phyloP scores from a whole-genome alignment of 371 early-diverging fungal genomes.

The Mucor sp. region DNA sequence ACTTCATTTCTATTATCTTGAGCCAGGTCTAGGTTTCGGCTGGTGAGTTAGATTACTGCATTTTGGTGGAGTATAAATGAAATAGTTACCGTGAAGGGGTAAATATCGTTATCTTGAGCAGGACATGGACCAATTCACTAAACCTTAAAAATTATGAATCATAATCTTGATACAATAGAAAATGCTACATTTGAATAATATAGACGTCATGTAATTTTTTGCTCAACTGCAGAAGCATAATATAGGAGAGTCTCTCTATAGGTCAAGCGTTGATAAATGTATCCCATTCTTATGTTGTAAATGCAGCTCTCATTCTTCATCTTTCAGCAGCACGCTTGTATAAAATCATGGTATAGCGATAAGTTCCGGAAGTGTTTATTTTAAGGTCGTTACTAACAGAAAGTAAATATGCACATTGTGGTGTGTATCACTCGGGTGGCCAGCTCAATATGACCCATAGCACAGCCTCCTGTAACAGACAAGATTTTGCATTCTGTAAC shows the following conservation, averaged over 20 bases:
- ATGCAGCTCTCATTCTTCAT: neutral
- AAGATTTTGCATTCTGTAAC: neutral
- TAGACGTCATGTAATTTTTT: neutral
- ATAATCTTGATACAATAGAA: neutral
- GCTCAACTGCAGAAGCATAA: neutral
- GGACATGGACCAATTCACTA: neutral
- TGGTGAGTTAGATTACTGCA: neutral
- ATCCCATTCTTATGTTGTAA: neutral
- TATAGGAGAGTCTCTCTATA: neutral
- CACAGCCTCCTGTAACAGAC: neutral
- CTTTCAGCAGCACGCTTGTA: neutral
- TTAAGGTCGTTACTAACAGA: neutral
- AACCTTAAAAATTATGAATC: neutral
- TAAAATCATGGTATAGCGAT: neutral
- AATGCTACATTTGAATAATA: neutral
- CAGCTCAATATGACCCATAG: neutral
- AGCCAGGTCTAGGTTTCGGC: neutral
- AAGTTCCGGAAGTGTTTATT: neutral
- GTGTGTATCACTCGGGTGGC: neutral
- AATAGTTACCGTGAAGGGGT: neutral
- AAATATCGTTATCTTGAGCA: neutral
- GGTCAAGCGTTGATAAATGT: no score
- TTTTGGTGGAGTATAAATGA: neutral
- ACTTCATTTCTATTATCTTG: neutral
- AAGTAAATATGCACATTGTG: neutral